Percentiles rank a stretch among this genome's conserved stretches.
These are phyloP conservation scores for Solanum chiquidenum DNA, from an alignment of 257 asterid genomes.

Conservation along the genomic window DNA sequence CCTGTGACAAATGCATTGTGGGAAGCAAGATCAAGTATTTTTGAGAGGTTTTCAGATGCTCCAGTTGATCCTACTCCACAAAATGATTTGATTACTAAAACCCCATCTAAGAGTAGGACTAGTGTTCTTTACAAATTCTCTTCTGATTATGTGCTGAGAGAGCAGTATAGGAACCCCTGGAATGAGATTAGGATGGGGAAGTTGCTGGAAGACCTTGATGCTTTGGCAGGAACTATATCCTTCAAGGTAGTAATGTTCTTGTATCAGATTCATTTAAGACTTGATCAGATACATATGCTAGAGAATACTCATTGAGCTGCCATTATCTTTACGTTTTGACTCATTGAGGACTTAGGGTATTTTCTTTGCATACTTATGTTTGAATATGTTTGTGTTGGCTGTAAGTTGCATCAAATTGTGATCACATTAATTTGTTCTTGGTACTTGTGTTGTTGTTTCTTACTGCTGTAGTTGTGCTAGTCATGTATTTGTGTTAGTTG, in stretches of 20 bases:
- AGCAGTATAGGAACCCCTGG: constrained; percentile 93
- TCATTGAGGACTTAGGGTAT: neutral
- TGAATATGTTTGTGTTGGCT: neutral
- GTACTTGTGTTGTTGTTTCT: neutral
- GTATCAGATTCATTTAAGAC: neutral
- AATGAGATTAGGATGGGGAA: constrained; percentile 80
- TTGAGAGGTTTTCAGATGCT: constrained; percentile 28
- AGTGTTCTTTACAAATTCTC: constrained; percentile 59
- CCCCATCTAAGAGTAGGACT: constrained; percentile 65
- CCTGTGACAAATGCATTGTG: constrained; percentile 90
- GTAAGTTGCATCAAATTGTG: neutral
- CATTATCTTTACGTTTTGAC: neutral
- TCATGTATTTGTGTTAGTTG: neutral
- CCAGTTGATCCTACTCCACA: constrained; percentile 22
- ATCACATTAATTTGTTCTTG: neutral
- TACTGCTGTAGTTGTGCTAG: neutral
- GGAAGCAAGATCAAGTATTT: constrained; percentile 74
- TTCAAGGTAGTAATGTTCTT: constrained; percentile 40
- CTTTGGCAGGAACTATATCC: constrained; percentile 91
- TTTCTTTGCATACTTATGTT: neutral
- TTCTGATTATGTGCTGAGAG: constrained; percentile 62
- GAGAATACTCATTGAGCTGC: neutral
- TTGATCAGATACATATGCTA: neutral
- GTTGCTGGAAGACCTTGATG: constrained; percentile 95
- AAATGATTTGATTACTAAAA: constrained; percentile 36